Evolutionary conservation across 495 filamentous ascomycete genomes (phyloP), one percentile per base, ranked within the genome.

Genomic region (Penicillium arizonense): DNA sequence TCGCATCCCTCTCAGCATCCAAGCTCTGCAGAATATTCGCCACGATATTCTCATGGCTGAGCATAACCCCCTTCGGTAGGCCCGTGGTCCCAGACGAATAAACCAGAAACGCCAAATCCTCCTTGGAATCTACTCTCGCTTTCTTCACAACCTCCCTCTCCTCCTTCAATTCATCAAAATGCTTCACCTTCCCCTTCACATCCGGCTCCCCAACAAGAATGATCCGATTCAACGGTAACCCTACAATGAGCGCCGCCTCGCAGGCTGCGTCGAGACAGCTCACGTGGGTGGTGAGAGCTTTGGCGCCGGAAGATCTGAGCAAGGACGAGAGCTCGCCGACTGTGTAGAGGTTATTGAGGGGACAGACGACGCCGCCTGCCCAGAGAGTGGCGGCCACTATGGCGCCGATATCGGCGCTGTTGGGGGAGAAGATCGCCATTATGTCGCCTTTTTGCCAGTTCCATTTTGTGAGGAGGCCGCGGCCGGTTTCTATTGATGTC

Each of bases 51-150:
- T 59, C 53, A 65, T 95, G 90, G 30, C 76, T 82, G 5, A 94
- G 67, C 79, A 85, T 85, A 23, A 51, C 89, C 8, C 89, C 89
- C 67, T 94, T 93, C 8, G 90, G 89, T 51, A 84, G 64, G 4
- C 90, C 90, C 0, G 89, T 92, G 0, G 89, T 93, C 21, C 89
- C 89, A 38, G 81, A 86, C 42, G 77, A 83, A 65, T 93, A 95
- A 55, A 87, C 87, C 42, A 88, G 72, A 78, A n/a, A 89, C 82
- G 77, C 49, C 23, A 72, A 60, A 44, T 74, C 70, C 14, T 63
- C 63, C 44, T 58, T 50, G 0, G 71, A 62, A 32, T 70, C 47
- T 38, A 38, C n/a, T n/a, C n/a, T n/a, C n/a, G n/a, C n/a, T n/a
- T n/a, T n/a, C n/a, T 34, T 12, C 2, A 34, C 32, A 34, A n/a